phyloP scores from a whole-genome alignment of 2,329 filamentous ascomycete species.

The Trematosphaeria pertusa region DNA sequence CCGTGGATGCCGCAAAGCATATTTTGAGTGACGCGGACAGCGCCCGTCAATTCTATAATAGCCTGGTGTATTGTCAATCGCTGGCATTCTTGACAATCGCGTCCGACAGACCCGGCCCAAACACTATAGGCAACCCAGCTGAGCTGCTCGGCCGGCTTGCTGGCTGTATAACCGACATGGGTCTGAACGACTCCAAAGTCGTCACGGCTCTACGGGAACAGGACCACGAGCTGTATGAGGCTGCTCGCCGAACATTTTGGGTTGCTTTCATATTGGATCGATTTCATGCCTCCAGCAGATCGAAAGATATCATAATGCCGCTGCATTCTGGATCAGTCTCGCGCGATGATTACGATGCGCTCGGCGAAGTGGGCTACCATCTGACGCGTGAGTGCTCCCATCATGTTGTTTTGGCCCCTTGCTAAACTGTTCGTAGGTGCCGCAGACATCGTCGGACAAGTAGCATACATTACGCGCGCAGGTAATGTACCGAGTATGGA shows the following conservation, averaged over 20 bases:
- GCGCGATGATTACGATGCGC: slow-evolving; percentile 37
- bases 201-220: slow-evolving; percentile 36
- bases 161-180: slow-evolving; percentile 38
- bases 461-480: slow-evolving; percentile 36
- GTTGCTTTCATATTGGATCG: slow-evolving; percentile 46
- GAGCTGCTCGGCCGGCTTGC: slow-evolving; percentile 40
- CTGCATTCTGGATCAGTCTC: slow-evolving; percentile 38
- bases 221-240: slow-evolving; percentile 37
- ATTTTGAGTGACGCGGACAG: slow-evolving; percentile 34
- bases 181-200: slow-evolving; percentile 39
- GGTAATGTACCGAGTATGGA: slow-evolving; percentile 40
- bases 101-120: slow-evolving; percentile 39
- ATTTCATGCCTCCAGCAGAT: slow-evolving; percentile 44
- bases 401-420: not conserved
- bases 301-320: slow-evolving; percentile 42
- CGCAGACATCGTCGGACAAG: slow-evolving; percentile 40
- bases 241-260: slow-evolving; percentile 46
- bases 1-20: slow-evolving; percentile 39
- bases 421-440: slow-evolving; percentile 25
- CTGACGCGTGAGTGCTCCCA: slow-evolving; percentile 40
- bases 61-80: slow-evolving; percentile 43
- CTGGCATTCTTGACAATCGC: slow-evolving; percentile 41
- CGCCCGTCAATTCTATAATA: slow-evolving; percentile 39
- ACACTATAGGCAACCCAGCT: slow-evolving; percentile 33
- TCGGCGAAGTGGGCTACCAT: slow-evolving; percentile 44